Percentiles rank a stretch among this genome's conserved stretches.
These are phyloP conservation scores for Leccinum truebloodii DNA, from an alignment of 768 basidiomycete genomes.

Conservation along the genomic window DNA sequence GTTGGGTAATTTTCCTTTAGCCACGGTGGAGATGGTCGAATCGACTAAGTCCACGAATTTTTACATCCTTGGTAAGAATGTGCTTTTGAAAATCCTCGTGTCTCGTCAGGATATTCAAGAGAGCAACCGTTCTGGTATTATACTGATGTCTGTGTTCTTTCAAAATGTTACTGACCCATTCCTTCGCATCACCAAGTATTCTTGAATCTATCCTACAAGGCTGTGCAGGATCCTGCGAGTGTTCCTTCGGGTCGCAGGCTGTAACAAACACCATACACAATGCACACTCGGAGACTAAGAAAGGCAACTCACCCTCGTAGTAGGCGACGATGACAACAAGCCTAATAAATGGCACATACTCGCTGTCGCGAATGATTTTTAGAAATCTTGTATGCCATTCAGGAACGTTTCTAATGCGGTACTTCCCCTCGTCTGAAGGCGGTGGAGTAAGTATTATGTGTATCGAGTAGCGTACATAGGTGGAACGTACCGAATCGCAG, in stretches of 20 bases:
- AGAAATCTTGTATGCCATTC: constrained; percentile 14
- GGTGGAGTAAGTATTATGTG: neutral
- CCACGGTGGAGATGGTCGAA: neutral
- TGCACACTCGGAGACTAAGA: neutral
- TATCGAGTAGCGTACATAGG: neutral
- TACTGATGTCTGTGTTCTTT: constrained; percentile 18
- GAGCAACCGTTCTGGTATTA: constrained; percentile 21
- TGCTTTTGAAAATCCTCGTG: constrained; percentile 14
- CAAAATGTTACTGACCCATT: constrained; percentile 14
- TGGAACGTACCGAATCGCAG: neutral
- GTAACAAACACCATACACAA: neutral
- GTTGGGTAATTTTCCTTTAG: neutral
- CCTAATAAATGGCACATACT: constrained; percentile 18
- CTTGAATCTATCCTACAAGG: neutral
- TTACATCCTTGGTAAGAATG: constrained; percentile 18
- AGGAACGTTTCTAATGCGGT: constrained; percentile 15
- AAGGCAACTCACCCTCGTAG: constrained; percentile 20
- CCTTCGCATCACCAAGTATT: constrained; percentile 9
- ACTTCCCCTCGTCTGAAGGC: constrained; percentile 20
- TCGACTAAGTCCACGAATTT: constrained; percentile 20
- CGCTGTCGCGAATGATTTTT: constrained; percentile 6
- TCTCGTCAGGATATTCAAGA: constrained; percentile 23
- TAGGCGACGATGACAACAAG: constrained; percentile 25
- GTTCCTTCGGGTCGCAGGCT: constrained; percentile 10
- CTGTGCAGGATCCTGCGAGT: neutral